Evolutionary conservation across 2,329 filamentous ascomycete genomes (phyloP).

Genomic region (Ploettnerulaceae sp.): DNA sequence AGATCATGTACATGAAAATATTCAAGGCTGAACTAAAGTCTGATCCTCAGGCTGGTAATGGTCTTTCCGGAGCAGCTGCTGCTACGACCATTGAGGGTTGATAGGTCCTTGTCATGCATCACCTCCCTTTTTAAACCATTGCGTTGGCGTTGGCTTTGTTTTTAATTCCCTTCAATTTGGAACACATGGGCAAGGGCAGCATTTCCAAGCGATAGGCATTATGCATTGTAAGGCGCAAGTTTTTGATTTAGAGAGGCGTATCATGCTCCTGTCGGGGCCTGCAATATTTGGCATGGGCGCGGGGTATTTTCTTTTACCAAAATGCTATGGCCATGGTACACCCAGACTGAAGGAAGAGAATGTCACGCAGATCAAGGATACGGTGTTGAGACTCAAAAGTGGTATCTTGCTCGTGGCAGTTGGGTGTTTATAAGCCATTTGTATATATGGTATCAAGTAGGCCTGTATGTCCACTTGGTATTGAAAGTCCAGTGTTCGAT

Average conservation of each 20-base stretch:
- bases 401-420: background rate
- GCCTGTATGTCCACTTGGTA: no score
- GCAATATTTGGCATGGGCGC: conserved; percentile 3
- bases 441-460: no score
- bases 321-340: conserved; percentile 5
- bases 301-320: conserved; percentile 6
- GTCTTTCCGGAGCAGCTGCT: conserved; percentile 8
- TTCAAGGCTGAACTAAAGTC: conserved; percentile 13
- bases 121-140: conserved; percentile 10
- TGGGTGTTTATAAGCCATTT: no score
- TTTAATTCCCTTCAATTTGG: background rate
- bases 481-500: no score
- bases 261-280: conserved; percentile 9
- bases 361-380: background rate
- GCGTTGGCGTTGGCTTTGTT: conserved; percentile 16
- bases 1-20: conserved; percentile 32
- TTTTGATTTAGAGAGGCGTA: conserved; percentile 11
- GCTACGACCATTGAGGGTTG: conserved; percentile 9
- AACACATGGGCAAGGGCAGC: conserved; percentile 6
- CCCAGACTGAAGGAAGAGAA: background rate
- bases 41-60: no score
- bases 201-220: conserved; percentile 12
- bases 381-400: background rate
- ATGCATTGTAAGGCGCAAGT: conserved; percentile 15
- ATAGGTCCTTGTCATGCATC: background rate